These are phyloP conservation scores for Calocybe indica DNA, from an alignment of 768 basidiomycete genomes.

Conservation along the genomic window DNA sequence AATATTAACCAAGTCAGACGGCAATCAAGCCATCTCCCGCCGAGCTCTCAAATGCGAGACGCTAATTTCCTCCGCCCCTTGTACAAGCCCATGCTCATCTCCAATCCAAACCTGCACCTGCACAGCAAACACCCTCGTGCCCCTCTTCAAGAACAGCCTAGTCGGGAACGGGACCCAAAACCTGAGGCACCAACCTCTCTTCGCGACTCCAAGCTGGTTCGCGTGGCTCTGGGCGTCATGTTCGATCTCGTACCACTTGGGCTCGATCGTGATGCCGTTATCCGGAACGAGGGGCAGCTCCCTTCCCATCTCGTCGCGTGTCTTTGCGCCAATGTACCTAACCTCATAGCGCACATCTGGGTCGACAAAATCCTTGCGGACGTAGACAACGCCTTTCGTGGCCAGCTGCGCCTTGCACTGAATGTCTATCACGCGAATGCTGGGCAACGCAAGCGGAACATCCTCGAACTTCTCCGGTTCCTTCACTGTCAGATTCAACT, in stretches of 20 bases:
- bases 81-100: slow-evolving; percentile 15
- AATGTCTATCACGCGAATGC: slow-evolving; percentile 26
- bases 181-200: slow-evolving; percentile 29
- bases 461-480: slow-evolving; percentile 20
- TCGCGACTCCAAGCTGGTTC: slow-evolving; percentile 8
- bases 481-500: slow-evolving; percentile 26
- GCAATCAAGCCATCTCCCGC: slow-evolving; percentile 28
- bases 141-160: slow-evolving; percentile 38
- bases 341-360: too few species aligned
- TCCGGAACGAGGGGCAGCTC: neutral
- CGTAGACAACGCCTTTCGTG: slow-evolving; percentile 10
- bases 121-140: slow-evolving; percentile 37
- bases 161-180: slow-evolving; percentile 45
- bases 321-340: slow-evolving; percentile 9
- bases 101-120: slow-evolving; percentile 31
- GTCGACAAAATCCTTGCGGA: neutral
- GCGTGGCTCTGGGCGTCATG: slow-evolving; percentile 5
- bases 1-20: too few species aligned
- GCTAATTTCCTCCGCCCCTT: slow-evolving; percentile 27
- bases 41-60: slow-evolving; percentile 36
- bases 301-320: slow-evolving; percentile 10
- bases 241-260: slow-evolving; percentile 23
- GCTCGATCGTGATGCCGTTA: slow-evolving; percentile 22
- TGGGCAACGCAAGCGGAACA: slow-evolving; percentile 25
- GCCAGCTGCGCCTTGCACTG: slow-evolving; percentile 19